These are phyloP conservation scores for Puccinia horiana DNA, from an alignment of 1,284 basidiomycete genomes.

Conservation along the genomic window DNA sequence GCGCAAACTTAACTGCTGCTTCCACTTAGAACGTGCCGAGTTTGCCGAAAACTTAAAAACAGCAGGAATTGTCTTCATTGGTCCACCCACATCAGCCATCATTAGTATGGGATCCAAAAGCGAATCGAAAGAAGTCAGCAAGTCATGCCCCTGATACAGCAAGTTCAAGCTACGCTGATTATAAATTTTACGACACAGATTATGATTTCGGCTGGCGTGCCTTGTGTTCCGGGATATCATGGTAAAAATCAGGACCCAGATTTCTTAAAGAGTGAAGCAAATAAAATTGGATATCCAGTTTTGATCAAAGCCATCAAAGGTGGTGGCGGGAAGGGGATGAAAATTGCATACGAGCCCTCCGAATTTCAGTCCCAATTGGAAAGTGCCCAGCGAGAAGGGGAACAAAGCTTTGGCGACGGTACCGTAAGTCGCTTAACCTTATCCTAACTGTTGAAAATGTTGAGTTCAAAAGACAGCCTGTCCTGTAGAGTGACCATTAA, in stretches of 20 bases:
- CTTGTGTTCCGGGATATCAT: constrained; percentile 90
- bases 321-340: constrained; percentile 61
- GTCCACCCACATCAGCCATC: constrained; percentile 58
- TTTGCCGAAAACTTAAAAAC: constrained; percentile 52
- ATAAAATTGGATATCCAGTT: constrained; percentile 60
- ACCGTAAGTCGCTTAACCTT: constrained; percentile 12
- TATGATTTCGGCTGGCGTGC: constrained; percentile 84
- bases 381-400: constrained; percentile 81
- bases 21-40: constrained; percentile 61
- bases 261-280: constrained; percentile 68
- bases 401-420: constrained; percentile 82
- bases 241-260: constrained; percentile 71
- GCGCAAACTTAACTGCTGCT: neutral
- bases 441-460: neutral
- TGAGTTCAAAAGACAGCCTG: neutral
- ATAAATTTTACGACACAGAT: constrained; percentile 67
- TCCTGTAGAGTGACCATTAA: neutral
- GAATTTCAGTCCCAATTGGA: constrained; percentile 76
- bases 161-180: constrained; percentile 66
- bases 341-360: constrained; percentile 61
- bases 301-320: constrained; percentile 60
- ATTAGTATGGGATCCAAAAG: constrained; percentile 79
- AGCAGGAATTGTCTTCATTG: constrained; percentile 58
- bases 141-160: neutral
- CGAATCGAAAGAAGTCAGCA: constrained; percentile 50